Evolutionary conservation across 148 eudicot genomes (phyloP).

Genomic region (Vaccinium vitisidaea): DNA sequence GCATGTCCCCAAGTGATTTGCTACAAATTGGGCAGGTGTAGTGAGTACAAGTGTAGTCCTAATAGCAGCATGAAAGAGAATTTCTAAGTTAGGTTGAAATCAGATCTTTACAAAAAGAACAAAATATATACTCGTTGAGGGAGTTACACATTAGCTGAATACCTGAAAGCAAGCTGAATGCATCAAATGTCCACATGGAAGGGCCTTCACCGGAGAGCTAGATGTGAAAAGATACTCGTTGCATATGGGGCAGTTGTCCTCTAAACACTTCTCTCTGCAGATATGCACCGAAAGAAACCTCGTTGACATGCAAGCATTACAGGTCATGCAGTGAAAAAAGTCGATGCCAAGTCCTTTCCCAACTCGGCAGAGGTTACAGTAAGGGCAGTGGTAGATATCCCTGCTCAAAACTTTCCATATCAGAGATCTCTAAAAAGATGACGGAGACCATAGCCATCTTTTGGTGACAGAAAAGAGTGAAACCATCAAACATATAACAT

Average conservation of each 20-base stretch:
- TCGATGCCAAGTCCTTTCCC: constrained; percentile 96
- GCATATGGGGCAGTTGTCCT: constrained; percentile 93
- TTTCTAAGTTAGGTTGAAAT: constrained; percentile 11
- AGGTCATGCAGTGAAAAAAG: constrained; percentile 92
- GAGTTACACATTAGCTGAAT: constrained; percentile 10
- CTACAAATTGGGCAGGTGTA: constrained; percentile 93
- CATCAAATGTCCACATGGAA: constrained; percentile 95
- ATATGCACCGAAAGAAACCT: constrained; percentile 53
- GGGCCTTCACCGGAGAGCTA: constrained; percentile 72
- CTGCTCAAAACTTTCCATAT: constrained; percentile 48
- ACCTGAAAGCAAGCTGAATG: constrained; percentile 97
- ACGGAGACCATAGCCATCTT: background rate
- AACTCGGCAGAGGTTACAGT: constrained; percentile 89
- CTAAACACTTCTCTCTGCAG: constrained; percentile 83
- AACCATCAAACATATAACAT: background rate
- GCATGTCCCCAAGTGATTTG: constrained; percentile 99
- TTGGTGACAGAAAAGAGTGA: background rate
- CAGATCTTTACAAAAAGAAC: background rate
- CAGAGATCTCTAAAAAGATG: constrained; percentile 8
- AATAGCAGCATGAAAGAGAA: constrained; percentile 24
- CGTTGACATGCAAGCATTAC: constrained; percentile 95
- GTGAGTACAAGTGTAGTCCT: constrained; percentile 78
- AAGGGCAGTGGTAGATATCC: constrained; percentile 95
- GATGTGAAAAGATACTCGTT: constrained; percentile 87
- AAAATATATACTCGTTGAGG: background rate